Conservation (phyloP, 352 stramenopile genomes). For the Globisporangium splendens region DNA sequence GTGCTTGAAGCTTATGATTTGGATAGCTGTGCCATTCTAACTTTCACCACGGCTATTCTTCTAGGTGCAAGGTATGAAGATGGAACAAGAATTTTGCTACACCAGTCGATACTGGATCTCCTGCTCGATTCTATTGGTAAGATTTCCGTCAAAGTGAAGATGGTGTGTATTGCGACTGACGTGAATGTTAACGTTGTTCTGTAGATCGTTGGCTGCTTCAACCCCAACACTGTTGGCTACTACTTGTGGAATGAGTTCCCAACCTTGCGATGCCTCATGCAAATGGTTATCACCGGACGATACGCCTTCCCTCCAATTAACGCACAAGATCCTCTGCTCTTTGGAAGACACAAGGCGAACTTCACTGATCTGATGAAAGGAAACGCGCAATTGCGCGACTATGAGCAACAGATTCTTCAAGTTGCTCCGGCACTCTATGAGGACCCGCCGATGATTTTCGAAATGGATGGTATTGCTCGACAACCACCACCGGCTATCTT, state of each 20-base stretch:
- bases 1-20: neutral
- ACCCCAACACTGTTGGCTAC: constrained; percentile 72
- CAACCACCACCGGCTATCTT: constrained; percentile 70
- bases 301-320: constrained; percentile 69
- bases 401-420: constrained; percentile 71
- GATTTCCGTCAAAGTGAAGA: neutral
- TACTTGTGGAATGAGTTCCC: constrained; percentile 72
- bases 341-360: constrained; percentile 50
- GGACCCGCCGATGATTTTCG: constrained; percentile 72
- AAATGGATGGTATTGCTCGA: constrained; percentile 59
- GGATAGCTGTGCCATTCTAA: neutral
- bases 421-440: constrained; percentile 36
- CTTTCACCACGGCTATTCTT: constrained; percentile 8
- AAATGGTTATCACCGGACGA: constrained; percentile 81
- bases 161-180: constrained; percentile 1
- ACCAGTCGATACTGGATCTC: constrained; percentile 82
- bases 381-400: constrained; percentile 63
- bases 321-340: constrained; percentile 46
- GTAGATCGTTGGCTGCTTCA: constrained; percentile 61
- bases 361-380: constrained; percentile 53
- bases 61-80: constrained; percentile 55
- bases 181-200: neutral
- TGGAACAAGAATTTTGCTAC: constrained; percentile 76
- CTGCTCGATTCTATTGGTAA: constrained; percentile 80
- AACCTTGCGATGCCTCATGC: constrained; percentile 77